Conservation (phyloP, 169 alveolate genomes). For the Plasmodium relictum region DNA sequence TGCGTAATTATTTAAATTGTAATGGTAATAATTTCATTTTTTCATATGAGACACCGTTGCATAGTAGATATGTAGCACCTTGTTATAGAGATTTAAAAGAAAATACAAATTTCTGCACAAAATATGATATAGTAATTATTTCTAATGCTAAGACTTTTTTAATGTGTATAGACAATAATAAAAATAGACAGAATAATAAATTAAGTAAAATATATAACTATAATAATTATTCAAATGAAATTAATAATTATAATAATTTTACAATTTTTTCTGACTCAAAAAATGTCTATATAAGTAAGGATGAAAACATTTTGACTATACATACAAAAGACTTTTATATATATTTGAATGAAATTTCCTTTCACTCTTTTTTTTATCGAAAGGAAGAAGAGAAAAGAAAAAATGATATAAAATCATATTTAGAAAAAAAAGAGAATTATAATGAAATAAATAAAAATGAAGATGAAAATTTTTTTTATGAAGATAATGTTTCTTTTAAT, state of each 20-base stretch:
- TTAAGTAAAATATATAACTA: background rate
- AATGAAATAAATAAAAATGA: background rate
- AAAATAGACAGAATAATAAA: background rate
- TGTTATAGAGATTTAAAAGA: constrained; percentile 1
- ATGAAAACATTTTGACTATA: background rate
- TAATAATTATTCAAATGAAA: background rate
- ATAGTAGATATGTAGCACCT: constrained; percentile 27
- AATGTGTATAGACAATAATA: background rate
- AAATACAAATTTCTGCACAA: background rate
- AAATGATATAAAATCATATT: background rate
- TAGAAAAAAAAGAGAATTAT: background rate
- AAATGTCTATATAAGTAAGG: constrained; percentile 22
- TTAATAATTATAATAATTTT: background rate
- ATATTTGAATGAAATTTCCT: constrained; percentile 34
- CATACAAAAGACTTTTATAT: constrained; percentile 44
- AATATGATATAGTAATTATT: constrained; percentile 9
- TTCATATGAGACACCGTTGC: background rate
- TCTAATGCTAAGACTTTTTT: constrained; percentile 38
- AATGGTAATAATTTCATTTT: background rate
- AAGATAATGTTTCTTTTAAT: background rate
- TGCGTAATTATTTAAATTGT: background rate
- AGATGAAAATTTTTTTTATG: background rate
- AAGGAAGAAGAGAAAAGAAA: background rate
- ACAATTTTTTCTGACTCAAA: constrained; percentile 44
- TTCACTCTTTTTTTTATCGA: constrained; percentile 3